Evolutionary conservation across 169 alveolate species (phyloP).

Genomic region (Plasmodium billcollinsi): DNA sequence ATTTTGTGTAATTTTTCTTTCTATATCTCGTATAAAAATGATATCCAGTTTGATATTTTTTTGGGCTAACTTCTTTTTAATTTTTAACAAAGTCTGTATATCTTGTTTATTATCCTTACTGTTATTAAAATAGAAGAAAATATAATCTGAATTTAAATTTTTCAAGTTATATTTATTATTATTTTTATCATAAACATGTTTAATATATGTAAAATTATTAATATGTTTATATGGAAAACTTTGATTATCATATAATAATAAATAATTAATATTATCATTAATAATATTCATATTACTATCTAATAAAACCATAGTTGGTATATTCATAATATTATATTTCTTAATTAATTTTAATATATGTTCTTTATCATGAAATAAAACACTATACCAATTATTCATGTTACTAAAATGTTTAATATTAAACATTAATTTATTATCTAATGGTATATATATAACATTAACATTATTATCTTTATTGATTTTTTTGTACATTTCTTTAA

Average conservation of each 20-base stretch:
- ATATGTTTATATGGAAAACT: constrained; percentile 37
- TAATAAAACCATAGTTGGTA: constrained; percentile 70
- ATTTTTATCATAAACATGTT: constrained; percentile 45
- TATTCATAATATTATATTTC: constrained; percentile 66
- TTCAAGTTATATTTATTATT: constrained; percentile 30
- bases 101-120: constrained; percentile 57
- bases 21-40: constrained; percentile 49
- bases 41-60: constrained; percentile 54
- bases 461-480: constrained; percentile 58
- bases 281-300: constrained; percentile 67
- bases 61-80: constrained; percentile 32
- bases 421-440: constrained; percentile 54
- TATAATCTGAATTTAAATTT: constrained; percentile 61
- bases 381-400: constrained; percentile 71
- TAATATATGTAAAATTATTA: constrained; percentile 46
- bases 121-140: constrained; percentile 48
- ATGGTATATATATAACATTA: constrained; percentile 33
- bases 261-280: constrained; percentile 68
- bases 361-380: constrained; percentile 49
- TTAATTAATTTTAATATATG: constrained; percentile 66
- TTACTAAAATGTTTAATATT: constrained; percentile 67
- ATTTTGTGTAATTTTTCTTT: constrained; percentile 7
- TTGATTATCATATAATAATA: constrained; percentile 43
- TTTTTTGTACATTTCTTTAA: constrained; percentile 44
- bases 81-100: constrained; percentile 30